phyloP scores from a whole-genome alignment of 192 early-diverging fungal species.

The Backusella sp. region DNA sequence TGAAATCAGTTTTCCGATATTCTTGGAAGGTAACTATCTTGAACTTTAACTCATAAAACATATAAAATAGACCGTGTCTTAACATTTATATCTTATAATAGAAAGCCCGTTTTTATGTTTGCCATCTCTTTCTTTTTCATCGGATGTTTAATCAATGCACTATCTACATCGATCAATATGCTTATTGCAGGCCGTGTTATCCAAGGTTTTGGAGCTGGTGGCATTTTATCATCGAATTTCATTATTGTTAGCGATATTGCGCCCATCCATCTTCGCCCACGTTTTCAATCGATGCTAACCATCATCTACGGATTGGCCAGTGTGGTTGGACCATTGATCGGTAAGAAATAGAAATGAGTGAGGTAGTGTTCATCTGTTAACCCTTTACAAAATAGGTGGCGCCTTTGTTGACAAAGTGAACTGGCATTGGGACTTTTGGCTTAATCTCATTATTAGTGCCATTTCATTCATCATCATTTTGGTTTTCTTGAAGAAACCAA shows the following conservation, averaged over 20 bases:
- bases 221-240: constrained; percentile 57
- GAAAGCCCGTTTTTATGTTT: constrained; percentile 30
- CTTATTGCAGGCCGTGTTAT: constrained; percentile 64
- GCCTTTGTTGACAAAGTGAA: constrained; percentile 61
- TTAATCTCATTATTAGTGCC: constrained; percentile 24
- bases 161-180: constrained; percentile 59
- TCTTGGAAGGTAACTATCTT: background rate
- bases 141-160: constrained; percentile 56
- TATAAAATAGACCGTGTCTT: no score
- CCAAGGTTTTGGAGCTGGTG: constrained; percentile 64
- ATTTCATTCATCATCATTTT: constrained; percentile 16
- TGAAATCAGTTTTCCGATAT: background rate
- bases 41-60: background rate
- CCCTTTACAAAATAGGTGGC: constrained; percentile 48
- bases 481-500: constrained; percentile 49
- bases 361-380: background rate
- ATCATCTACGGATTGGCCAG: constrained; percentile 60
- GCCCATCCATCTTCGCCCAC: constrained; percentile 61
- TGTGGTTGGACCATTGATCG: constrained; percentile 60
- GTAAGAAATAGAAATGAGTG: constrained; percentile 8
- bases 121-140: constrained; percentile 33
- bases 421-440: constrained; percentile 77
- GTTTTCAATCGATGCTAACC: constrained; percentile 61
- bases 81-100: background rate
- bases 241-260: constrained; percentile 75